phyloP scores from a whole-genome alignment of 2,329 filamentous ascomycete genomes.

The Penicillium sp. region DNA sequence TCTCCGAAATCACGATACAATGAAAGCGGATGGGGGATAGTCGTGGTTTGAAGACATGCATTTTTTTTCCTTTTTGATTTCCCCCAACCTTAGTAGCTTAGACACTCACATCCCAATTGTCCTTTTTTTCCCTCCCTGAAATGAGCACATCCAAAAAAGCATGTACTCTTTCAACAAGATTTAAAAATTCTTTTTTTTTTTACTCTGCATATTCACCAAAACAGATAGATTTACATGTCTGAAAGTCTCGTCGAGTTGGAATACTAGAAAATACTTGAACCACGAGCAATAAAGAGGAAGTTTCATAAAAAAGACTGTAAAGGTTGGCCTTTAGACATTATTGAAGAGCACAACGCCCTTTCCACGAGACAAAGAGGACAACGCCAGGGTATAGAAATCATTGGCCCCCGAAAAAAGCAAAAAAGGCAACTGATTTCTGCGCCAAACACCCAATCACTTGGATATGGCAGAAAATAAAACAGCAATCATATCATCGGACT shows the following conservation, averaged over 20 bases:
- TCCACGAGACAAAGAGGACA: background rate
- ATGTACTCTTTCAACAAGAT: constrained; percentile 25
- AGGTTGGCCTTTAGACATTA: background rate
- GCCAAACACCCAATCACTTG: background rate
- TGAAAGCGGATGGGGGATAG: constrained; percentile 35
- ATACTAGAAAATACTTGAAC: background rate
- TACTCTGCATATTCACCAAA: background rate
- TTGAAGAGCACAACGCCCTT: background rate
- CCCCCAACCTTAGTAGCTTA: constrained; percentile 31
- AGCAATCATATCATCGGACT: background rate
- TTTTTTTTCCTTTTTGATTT: constrained; percentile 30
- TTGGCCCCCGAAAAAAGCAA: background rate
- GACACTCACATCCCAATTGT: constrained; percentile 31
- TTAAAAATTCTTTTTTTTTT: constrained; percentile 8
- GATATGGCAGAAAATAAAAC: background rate
- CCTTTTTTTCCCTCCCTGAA: constrained; percentile 19
- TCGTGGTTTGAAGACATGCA: constrained; percentile 33
- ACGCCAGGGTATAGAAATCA: constrained; percentile 13
- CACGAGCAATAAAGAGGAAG: background rate
- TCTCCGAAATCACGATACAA: constrained; percentile 38
- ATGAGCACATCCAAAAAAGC: constrained; percentile 26
- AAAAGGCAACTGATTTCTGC: background rate
- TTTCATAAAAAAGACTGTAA: too few relatives aligned
- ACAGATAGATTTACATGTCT: constrained; percentile 5
- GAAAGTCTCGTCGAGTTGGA: background rate